A percentile compares a stretch with the other conserved stretches of the same genome.
Evolutionary conservation across 768 basidiomycete genomes (phyloP).

Genomic region (Pleurotus giganteus): DNA sequence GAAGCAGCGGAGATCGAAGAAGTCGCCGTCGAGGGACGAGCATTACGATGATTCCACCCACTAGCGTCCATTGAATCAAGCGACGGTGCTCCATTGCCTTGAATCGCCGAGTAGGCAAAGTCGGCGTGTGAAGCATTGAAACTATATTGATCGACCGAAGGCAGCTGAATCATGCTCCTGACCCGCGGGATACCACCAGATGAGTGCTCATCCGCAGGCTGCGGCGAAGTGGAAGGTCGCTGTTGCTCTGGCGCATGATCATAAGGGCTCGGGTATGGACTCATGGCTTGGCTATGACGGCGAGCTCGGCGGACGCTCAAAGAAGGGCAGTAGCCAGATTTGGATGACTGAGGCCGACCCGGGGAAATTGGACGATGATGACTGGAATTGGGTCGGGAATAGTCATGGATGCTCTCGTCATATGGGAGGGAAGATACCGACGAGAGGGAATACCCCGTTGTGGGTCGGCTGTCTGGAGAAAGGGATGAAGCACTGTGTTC

Average conservation of each 20-base stretch:
- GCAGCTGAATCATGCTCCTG: slow-evolving; percentile 81
- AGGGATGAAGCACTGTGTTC: slow-evolving; percentile 71
- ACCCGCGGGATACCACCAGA: slow-evolving; percentile 61
- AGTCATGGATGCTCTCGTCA: slow-evolving; percentile 61
- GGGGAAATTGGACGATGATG: slow-evolving; percentile 73
- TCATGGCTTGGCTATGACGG: slow-evolving; percentile 84
- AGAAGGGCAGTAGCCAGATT: slow-evolving; percentile 52
- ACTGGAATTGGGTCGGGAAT: slow-evolving; percentile 72
- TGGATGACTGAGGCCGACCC: slow-evolving; percentile 67
- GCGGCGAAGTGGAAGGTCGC: slow-evolving; percentile 70
- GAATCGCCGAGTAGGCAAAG: slow-evolving; percentile 76
- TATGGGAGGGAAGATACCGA: slow-evolving; percentile 77
- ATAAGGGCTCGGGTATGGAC: slow-evolving; percentile 84
- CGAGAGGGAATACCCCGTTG: slow-evolving; percentile 83
- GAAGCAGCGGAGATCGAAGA: slow-evolving; percentile 77
- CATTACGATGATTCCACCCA: slow-evolving; percentile 49
- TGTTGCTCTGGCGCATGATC: slow-evolving; percentile 58
- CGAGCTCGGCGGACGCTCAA: slow-evolving; percentile 71
- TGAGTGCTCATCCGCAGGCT: slow-evolving; percentile 56
- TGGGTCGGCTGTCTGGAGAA: slow-evolving; percentile 84
- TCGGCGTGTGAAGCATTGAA: slow-evolving; percentile 70
- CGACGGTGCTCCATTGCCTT: slow-evolving; percentile 41
- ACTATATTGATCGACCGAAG: slow-evolving; percentile 65
- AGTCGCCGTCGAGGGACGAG: slow-evolving; percentile 74
- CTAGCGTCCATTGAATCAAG: slow-evolving; percentile 46